These are phyloP conservation scores for Acephala macrosclerotiorum DNA, from an alignment of 2,329 filamentous ascomycete genomes.

Conservation along the genomic window DNA sequence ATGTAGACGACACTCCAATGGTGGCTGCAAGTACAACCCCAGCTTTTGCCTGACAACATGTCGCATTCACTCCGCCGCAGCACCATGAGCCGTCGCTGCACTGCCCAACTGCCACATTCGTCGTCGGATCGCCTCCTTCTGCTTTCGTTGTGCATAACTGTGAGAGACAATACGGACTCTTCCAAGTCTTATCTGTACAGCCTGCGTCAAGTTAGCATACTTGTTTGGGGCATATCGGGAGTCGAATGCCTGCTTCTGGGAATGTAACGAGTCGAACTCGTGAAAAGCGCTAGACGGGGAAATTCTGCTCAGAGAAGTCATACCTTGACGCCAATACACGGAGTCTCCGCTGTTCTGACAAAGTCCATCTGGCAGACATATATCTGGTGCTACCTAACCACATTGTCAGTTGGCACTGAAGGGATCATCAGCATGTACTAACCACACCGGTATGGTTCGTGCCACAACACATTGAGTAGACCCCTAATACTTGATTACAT, in stretches of 20 bases:
- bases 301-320: too few relatives aligned
- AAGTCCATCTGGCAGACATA: slow-evolving; percentile 13
- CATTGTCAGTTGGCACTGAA: background rate
- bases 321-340: slow-evolving; percentile 12
- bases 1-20: slow-evolving; percentile 10
- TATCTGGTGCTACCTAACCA: slow-evolving; percentile 4
- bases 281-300: too few relatives aligned
- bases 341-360: slow-evolving; percentile 18
- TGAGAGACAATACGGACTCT: slow-evolving; percentile 18
- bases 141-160: slow-evolving; percentile 1
- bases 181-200: slow-evolving; percentile 17
- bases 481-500: slow-evolving; percentile 21
- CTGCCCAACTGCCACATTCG: slow-evolving; percentile 11
- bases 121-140: slow-evolving; percentile 10
- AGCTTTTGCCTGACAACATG: slow-evolving; percentile 13
- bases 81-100: slow-evolving; percentile 18
- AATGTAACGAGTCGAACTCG: too few relatives aligned
- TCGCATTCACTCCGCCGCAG: slow-evolving; percentile 17
- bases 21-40: slow-evolving; percentile 17
- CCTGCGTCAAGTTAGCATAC: too few relatives aligned
- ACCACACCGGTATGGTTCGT: slow-evolving; percentile 17
- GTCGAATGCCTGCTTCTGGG: too few relatives aligned
- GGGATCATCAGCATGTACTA: background rate
- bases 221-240: too few relatives aligned
- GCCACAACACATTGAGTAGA: slow-evolving; percentile 16